phyloP scores from a whole-genome alignment of 345 rosid species.

The Eucalyptus albens region DNA sequence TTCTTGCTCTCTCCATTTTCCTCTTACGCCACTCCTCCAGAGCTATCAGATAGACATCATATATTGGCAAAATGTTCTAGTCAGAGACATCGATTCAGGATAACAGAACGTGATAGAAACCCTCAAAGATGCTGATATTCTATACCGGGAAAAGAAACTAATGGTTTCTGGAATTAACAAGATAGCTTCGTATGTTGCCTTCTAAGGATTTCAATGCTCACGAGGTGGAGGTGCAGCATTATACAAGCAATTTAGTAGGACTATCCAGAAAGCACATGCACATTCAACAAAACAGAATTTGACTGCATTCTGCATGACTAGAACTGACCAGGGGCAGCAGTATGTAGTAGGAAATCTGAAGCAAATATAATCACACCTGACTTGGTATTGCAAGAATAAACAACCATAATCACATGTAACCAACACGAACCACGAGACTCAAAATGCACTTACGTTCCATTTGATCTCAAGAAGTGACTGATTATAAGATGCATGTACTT shows the following conservation, averaged over 20 bases:
- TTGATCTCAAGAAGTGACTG: neutral
- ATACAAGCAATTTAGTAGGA: neutral
- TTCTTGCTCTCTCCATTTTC: constrained; percentile 84
- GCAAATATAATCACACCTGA: neutral
- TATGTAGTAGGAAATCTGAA: neutral
- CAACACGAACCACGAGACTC: neutral
- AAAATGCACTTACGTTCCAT: neutral
- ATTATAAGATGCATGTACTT: neutral
- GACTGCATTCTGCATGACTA: neutral
- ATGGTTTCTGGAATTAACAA: neutral
- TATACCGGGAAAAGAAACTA: neutral
- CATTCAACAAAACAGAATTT: neutral
- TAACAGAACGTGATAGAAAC: neutral
- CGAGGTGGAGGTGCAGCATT: neutral
- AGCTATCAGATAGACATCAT: constrained; percentile 20
- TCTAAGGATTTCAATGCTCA: neutral
- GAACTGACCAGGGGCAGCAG: neutral
- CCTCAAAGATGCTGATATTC: neutral
- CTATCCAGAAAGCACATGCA: neutral
- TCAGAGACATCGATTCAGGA: neutral
- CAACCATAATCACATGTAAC: neutral
- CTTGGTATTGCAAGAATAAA: neutral
- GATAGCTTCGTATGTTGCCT: neutral
- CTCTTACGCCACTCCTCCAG: constrained; percentile 86
- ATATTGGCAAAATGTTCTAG: neutral